Evolutionary conservation across 1,139 yeast species (phyloP).

Genomic region (Zygotorulaspora mrakii): DNA sequence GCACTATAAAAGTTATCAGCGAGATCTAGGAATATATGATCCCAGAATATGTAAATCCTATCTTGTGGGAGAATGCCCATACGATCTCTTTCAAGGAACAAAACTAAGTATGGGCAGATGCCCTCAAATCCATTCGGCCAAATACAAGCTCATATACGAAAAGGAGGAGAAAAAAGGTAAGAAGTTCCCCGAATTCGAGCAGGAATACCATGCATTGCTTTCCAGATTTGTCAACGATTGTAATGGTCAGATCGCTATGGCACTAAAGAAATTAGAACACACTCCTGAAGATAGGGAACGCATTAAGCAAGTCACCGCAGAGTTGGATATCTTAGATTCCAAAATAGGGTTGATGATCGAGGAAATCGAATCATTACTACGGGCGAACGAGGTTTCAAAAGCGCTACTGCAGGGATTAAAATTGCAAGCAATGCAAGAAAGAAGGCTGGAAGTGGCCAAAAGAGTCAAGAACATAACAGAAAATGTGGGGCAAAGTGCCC

Average conservation of each 20-base stretch:
- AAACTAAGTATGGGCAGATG: conserved; percentile 83
- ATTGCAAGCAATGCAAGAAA: conserved; percentile 43
- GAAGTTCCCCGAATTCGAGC: conserved; percentile 63
- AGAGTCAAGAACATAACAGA: conserved; percentile 61
- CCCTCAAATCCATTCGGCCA: conserved; percentile 71
- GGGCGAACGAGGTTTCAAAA: conserved; percentile 49
- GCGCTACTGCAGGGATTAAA: conserved; percentile 46
- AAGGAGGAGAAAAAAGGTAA: conserved; percentile 54
- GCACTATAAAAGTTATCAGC: conserved; percentile 18
- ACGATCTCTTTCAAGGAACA: conserved; percentile 77
- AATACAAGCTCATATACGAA: conserved; percentile 68
- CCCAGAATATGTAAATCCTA: conserved; percentile 75
- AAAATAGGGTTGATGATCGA: conserved; percentile 64
- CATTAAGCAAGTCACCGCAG: conserved; percentile 59
- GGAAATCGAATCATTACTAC: conserved; percentile 60
- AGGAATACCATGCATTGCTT: conserved; percentile 50
- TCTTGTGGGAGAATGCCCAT: conserved; percentile 84
- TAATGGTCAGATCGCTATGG: conserved; percentile 60
- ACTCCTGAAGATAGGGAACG: conserved; percentile 73
- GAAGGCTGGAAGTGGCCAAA: conserved; percentile 49
- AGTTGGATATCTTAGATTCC: conserved; percentile 63
- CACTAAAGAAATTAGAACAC: conserved; percentile 65
- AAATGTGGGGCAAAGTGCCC: conserved; percentile 79
- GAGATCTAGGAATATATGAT: conserved; percentile 47
- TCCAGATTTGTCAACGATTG: conserved; percentile 57